phyloP scores from a whole-genome alignment of 2,329 filamentous ascomycete species.

The Cladosporium sp. region DNA sequence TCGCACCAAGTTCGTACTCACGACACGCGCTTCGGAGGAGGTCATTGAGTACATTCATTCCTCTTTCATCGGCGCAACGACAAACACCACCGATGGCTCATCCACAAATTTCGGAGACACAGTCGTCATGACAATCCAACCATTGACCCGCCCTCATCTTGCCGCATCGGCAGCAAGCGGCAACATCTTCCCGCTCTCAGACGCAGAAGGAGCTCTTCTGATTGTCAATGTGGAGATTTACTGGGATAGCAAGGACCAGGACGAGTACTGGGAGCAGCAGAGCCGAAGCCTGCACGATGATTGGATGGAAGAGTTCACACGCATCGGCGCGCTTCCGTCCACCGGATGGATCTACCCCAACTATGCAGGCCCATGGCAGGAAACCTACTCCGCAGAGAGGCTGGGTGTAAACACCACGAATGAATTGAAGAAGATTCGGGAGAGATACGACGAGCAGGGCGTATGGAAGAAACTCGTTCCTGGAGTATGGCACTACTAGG shows the following conservation, averaged over 20 bases:
- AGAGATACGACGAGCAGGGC: constrained; percentile 35
- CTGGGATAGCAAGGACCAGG: constrained; percentile 21
- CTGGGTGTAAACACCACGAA: constrained; percentile 30
- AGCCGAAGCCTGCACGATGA: constrained; percentile 14
- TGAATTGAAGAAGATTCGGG: constrained; percentile 32
- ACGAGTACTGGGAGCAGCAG: constrained; percentile 21
- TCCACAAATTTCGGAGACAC: constrained; percentile 11
- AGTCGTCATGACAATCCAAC: constrained; percentile 24
- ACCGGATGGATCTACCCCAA: constrained; percentile 34
- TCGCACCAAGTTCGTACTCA: constrained; percentile 27
- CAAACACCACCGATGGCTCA: constrained; percentile 19
- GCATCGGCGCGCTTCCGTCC: neutral
- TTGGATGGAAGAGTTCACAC: constrained; percentile 12
- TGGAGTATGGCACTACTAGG: constrained; percentile 30
- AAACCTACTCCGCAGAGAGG: constrained; percentile 30
- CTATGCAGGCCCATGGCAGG: constrained; percentile 39
- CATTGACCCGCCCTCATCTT: constrained; percentile 26
- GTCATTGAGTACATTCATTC: constrained; percentile 24
- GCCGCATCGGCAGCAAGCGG: constrained; percentile 19
- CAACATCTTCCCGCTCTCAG: constrained; percentile 26
- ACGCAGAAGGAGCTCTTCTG: constrained; percentile 22
- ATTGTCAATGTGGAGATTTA: constrained; percentile 24
- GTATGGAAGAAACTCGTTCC: constrained; percentile 36
- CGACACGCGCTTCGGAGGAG: constrained; percentile 18
- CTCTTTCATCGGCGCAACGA: constrained; percentile 17